These are phyloP conservation scores for Wallacemonas sp. DNA, from an alignment of 208 protist species.

Conservation along the genomic window DNA sequence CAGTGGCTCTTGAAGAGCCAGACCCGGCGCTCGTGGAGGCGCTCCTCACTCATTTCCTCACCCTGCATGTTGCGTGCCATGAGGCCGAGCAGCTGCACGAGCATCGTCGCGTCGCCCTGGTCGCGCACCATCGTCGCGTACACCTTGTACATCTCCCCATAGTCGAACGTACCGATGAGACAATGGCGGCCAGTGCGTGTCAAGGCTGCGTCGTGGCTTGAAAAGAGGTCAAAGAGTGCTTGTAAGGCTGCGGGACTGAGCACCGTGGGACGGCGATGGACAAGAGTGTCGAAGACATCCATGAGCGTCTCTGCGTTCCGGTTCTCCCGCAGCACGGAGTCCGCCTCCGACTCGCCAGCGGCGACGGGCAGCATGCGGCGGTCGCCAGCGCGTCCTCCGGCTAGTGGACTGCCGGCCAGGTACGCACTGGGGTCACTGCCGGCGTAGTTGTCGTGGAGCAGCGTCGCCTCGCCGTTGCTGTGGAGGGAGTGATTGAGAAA, in stretches of 20 bases:
- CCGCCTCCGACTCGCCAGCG: too few species aligned
- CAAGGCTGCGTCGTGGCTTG: slow-evolving; percentile 34
- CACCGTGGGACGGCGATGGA: slow-evolving; percentile 32
- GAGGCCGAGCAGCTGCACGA: slow-evolving; percentile 42
- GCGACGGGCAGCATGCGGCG: slow-evolving; percentile 13
- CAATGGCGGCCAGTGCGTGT: slow-evolving; percentile 52
- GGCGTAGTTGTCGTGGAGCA: background rate
- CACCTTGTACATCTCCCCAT: slow-evolving; percentile 36
- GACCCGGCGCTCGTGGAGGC: slow-evolving; percentile 50
- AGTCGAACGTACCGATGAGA: slow-evolving; percentile 55
- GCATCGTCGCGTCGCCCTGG: slow-evolving; percentile 18
- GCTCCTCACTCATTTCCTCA: slow-evolving; percentile 14
- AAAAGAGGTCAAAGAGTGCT: slow-evolving; percentile 51
- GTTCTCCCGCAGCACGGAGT: slow-evolving; percentile 18
- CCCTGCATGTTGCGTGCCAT: slow-evolving; percentile 37
- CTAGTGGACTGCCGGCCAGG: too few species aligned
- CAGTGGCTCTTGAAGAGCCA: slow-evolving; percentile 62
- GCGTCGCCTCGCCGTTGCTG: background rate
- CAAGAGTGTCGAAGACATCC: slow-evolving; percentile 48
- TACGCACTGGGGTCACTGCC: too few species aligned
- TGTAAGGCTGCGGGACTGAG: slow-evolving; percentile 27
- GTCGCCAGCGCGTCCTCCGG: background rate
- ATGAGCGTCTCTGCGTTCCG: slow-evolving; percentile 38
- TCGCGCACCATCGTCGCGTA: slow-evolving; percentile 52
- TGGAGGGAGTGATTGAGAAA: background rate